Percentiles rank a stretch among this genome's conserved stretches.
Evolutionary conservation across 1,284 basidiomycete species (phyloP).

Genomic region (Fistulinella cinereoalba): DNA sequence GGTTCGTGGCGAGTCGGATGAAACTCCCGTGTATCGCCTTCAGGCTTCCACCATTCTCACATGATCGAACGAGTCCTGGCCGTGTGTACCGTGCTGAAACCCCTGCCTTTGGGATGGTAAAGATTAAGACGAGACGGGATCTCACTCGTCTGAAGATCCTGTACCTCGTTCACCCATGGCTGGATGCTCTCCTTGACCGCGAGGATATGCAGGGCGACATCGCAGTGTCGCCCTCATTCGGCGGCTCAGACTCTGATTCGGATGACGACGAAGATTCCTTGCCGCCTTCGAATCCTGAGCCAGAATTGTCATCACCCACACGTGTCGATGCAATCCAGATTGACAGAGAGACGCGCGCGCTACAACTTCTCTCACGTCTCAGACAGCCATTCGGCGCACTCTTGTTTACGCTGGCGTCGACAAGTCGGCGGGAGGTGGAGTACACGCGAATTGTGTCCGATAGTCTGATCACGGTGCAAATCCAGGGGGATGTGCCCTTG

Average conservation of each 20-base stretch:
- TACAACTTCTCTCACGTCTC: not conserved
- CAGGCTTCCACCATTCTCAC: not conserved
- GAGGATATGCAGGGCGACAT: not conserved
- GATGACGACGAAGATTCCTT: too few species aligned
- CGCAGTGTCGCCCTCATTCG: too few species aligned
- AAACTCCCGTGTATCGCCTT: not conserved
- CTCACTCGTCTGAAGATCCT: not conserved
- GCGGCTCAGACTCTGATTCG: not conserved
- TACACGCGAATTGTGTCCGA: not conserved
- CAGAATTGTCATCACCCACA: too few species aligned
- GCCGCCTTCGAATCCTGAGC: too few species aligned
- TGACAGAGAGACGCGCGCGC: not conserved
- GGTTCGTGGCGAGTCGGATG: not conserved
- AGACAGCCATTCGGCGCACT: not conserved
- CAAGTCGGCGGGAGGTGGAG: not conserved
- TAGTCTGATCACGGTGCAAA: not conserved
- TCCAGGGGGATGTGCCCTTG: not conserved
- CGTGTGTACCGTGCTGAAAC: not conserved
- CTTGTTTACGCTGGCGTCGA: not conserved
- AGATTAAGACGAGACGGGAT: not conserved
- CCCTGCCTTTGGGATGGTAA: not conserved
- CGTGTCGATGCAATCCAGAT: not conserved
- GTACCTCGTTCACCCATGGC: not conserved
- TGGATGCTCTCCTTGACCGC: not conserved
- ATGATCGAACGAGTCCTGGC: not conserved